Evolutionary conservation across 129 eudicot genomes (phyloP), one percentile per base, ranked within the genome.

Genomic region (Lactuca saligna): DNA sequence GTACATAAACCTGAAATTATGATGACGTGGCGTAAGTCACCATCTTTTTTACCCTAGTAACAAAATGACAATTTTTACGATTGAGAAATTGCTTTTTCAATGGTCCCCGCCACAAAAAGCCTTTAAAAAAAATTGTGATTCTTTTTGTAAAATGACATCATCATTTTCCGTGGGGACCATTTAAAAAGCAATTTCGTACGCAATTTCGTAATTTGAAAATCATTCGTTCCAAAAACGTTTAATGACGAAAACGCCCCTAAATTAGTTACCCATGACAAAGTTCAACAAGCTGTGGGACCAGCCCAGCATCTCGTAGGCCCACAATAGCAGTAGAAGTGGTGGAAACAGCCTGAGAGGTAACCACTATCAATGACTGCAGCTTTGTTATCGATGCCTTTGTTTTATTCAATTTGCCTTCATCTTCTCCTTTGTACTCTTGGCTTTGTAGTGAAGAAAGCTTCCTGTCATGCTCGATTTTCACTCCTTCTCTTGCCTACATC

Each of bases 261-360:
- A 13, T 59, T 29, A 77, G 84, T 71, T 61, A 91, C 98, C 98
- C 98, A 56, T 91, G 96, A 77, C 96, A 91, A 31, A 91, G 91
- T 77, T 91, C 98, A 39, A 88, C 83, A 80, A 91, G 94, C 82
- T 88, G 95, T 2, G 95, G 96, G 46, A 91, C 90, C 44, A 91
- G 89, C 66, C 88, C 94, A 32, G 91, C 70, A 82, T 91, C 94
- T 70, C 98, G 64, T 55, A 82, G 74, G 65, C 87, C 91, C 57
- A 82, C 78, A 62, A 91, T 91, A 59, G 94, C 94, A 2, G 95
- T 78, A 8, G 98, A 91, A 54, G 96, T 88, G 25, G 95, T 88
- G 25, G 93, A 75, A 16, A 86, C 96, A 58, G 98, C 98, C 65
- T 91, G 94, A 72, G 98, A 88, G 15, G 98, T 91, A 57, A 91